Percentiles rank a stretch among this genome's conserved stretches.
Evolutionary conservation across 2,329 filamentous ascomycete species (phyloP).

Genomic region (Ophidiomyces ophidiicola): DNA sequence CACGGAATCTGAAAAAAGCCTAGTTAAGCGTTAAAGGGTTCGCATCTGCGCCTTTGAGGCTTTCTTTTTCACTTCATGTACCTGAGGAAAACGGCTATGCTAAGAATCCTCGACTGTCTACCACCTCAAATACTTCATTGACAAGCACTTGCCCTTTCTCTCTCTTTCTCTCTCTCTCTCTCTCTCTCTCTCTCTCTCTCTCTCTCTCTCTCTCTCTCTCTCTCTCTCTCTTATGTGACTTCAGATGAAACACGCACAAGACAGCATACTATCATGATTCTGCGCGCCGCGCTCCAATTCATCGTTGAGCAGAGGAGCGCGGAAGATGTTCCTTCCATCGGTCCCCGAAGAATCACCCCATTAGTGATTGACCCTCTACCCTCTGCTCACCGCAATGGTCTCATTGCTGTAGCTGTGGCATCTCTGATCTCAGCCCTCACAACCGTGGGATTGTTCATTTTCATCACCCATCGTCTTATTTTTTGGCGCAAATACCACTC

Average conservation of each 20-base stretch:
- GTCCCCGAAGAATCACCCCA: slow-evolving; percentile 8
- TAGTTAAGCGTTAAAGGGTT: too few relatives aligned
- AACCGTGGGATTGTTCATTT: slow-evolving; percentile 33
- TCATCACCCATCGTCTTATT: slow-evolving; percentile 42
- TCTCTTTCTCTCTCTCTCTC: too few relatives aligned
- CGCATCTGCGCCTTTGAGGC: too few relatives aligned
- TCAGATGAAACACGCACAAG: slow-evolving; percentile 5
- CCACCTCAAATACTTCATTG: too few relatives aligned
- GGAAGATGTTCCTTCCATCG: background rate
- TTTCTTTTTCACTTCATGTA: too few relatives aligned
- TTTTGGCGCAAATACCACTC: slow-evolving; percentile 39
- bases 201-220: background rate
- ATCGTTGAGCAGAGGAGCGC: slow-evolving; percentile 3
- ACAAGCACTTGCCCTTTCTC: too few relatives aligned
- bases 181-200: background rate
- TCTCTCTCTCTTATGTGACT: background rate
- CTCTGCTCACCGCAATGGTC: slow-evolving; percentile 27
- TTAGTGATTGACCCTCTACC: slow-evolving; percentile 27
- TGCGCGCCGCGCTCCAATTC: slow-evolving; percentile 6
- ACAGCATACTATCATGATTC: slow-evolving; percentile 5
- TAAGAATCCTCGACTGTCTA: too few relatives aligned
- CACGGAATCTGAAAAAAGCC: too few relatives aligned
- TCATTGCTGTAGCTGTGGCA: slow-evolving; percentile 38
- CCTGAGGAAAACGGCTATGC: too few relatives aligned
- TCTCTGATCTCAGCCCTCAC: slow-evolving; percentile 38